Evolutionary conservation across 129 eudicot genomes (phyloP).

Genomic region (Saussurea involucrata): DNA sequence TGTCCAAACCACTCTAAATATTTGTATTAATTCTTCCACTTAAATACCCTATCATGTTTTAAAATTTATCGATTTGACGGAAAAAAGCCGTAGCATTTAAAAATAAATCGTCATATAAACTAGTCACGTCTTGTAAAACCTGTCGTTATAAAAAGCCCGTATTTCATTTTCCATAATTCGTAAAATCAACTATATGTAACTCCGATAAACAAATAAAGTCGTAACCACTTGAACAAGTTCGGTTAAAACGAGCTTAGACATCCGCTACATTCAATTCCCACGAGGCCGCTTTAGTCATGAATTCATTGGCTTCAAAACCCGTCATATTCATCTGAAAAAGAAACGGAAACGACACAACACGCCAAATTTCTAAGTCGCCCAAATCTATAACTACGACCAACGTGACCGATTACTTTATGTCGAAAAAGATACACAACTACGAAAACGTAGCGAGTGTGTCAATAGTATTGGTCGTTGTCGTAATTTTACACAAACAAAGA

Average conservation of each 20-base stretch:
- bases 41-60: too few species aligned
- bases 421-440: not conserved
- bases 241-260: conserved; percentile 2
- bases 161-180: too few species aligned
- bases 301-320: not conserved
- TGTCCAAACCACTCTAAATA: too few species aligned
- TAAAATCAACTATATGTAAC: not conserved
- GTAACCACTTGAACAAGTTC: not conserved
- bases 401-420: not conserved
- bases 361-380: not conserved
- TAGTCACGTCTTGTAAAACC: too few species aligned
- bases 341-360: not conserved
- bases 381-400: conserved; percentile 7
- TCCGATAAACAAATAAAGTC: not conserved
- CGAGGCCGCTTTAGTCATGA: not conserved
- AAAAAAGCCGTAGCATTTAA: too few species aligned
- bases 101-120: too few species aligned
- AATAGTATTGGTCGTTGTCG: not conserved
- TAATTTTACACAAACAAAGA: not conserved
- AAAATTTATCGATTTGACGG: too few species aligned
- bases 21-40: too few species aligned
- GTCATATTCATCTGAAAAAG: not conserved
- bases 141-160: too few species aligned
- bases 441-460: not conserved
- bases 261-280: not conserved